Conservation (phyloP, 257 asterid species). For the Scutellaria barbata region DNA sequence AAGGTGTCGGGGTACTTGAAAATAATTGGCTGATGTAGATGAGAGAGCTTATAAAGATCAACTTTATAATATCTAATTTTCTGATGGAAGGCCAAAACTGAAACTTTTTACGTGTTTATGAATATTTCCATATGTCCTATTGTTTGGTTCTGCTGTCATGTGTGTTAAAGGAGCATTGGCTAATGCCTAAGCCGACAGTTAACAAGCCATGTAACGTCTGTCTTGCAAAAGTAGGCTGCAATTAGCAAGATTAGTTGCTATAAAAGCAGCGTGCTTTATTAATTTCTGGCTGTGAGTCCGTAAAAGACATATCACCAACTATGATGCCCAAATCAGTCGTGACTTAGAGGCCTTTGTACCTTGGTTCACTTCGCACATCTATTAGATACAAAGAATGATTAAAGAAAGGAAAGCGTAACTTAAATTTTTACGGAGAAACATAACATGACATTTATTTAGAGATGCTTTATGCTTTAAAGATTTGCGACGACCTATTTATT, state of each 20-base stretch:
- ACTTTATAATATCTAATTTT: neutral
- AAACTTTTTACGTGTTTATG: neutral
- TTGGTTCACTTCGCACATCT: slow-evolving; percentile 1
- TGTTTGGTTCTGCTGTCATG: slow-evolving; percentile 12
- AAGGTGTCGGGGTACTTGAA: slow-evolving; percentile 21
- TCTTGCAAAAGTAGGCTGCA: slow-evolving; percentile 5
- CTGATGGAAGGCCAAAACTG: neutral
- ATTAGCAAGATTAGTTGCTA: slow-evolving; percentile 21
- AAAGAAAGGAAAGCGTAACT: slow-evolving; percentile 10
- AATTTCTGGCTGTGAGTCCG: slow-evolving; percentile 2
- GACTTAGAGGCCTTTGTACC: slow-evolving; percentile 2
- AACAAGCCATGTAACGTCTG: slow-evolving; percentile 2
- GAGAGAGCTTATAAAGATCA: slow-evolving; percentile 13
- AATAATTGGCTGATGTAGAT: slow-evolving; percentile 14
- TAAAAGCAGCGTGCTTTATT: neutral
- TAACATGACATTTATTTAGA: neutral
- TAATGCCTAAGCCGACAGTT: slow-evolving; percentile 17
- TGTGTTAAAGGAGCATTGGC: slow-evolving; percentile 19
- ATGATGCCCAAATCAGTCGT: slow-evolving; percentile 8
- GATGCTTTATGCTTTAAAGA: neutral
- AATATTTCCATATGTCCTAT: neutral
- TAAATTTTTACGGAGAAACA: slow-evolving; percentile 11
- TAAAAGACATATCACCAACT: neutral
- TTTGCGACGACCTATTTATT: neutral
- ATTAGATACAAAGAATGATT: slow-evolving; percentile 7